Conservation (phyloP, 495 filamentous ascomycete species). For the Venustampulla echinocandica region DNA sequence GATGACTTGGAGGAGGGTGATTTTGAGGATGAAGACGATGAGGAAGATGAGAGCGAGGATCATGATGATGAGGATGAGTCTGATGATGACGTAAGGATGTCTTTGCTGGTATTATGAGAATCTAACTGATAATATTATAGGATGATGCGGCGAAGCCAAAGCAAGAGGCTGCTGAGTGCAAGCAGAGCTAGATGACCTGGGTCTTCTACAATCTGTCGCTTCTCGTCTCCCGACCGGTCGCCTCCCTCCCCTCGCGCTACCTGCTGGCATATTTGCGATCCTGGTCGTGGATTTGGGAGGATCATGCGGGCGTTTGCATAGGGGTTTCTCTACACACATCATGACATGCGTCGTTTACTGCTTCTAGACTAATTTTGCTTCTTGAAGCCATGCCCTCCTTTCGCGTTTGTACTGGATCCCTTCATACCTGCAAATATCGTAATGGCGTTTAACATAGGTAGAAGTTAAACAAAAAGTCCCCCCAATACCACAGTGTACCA, state of each 20-base stretch:
- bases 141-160: slow-evolving; percentile 94
- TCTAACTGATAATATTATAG: slow-evolving; percentile 40
- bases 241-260: neutral
- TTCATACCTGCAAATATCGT: slow-evolving; percentile 17
- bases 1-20: slow-evolving; percentile 78
- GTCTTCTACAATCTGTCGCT: neutral
- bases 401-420: slow-evolving; percentile 12
- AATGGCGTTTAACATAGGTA: slow-evolving; percentile 19
- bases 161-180: slow-evolving; percentile 98
- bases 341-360: slow-evolving; percentile 4
- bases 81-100: slow-evolving; percentile 77
- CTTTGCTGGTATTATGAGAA: neutral
- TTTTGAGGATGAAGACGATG: slow-evolving; percentile 83
- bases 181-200: slow-evolving; percentile 71
- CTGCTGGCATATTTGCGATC: neutral
- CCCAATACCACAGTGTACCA: neutral
- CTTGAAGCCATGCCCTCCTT: slow-evolving; percentile 2
- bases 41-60: slow-evolving; percentile 88
- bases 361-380: slow-evolving; percentile 22
- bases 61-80: slow-evolving; percentile 80
- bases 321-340: slow-evolving; percentile 10
- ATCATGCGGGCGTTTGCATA: slow-evolving; percentile 3
- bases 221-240: neutral
- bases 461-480: slow-evolving; percentile 16
- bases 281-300: slow-evolving; percentile 7